phyloP scores from a whole-genome alignment of 164 flowering plant species.

The Malania oleifera region DNA sequence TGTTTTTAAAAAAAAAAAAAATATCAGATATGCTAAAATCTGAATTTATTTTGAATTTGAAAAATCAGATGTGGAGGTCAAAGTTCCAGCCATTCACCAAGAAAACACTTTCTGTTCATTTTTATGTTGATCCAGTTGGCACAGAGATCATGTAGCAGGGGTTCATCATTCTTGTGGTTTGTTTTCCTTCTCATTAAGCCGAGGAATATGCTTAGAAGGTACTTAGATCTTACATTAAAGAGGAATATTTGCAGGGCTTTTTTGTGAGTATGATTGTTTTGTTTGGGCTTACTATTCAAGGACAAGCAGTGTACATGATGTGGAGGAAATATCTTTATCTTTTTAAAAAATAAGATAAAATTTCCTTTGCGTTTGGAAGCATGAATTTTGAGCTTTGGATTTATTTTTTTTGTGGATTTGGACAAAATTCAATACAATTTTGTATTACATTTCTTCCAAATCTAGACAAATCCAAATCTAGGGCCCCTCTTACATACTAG shows the following conservation, averaged over 20 bases:
- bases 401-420: no score
- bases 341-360: no score
- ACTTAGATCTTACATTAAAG: background rate
- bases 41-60: constrained; percentile 2
- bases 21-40: background rate
- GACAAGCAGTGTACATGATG: no score
- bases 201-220: background rate
- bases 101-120: constrained; percentile 48
- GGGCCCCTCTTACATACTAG: no score
- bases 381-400: no score
- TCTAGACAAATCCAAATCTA: no score
- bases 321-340: no score
- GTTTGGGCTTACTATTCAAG: background rate
- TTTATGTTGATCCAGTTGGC: constrained; percentile 73
- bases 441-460: no score
- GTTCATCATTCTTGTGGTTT: constrained; percentile 5
- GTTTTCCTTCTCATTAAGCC: constrained; percentile 4
- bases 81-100: constrained; percentile 46
- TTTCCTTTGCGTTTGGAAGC: no score
- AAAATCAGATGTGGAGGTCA: constrained; percentile 62
- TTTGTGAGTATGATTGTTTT: background rate
- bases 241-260: constrained; percentile 7
- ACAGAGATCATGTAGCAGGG: constrained; percentile 63
- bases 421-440: no score
- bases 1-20: no score